These are phyloP conservation scores for Mortierella sp. DNA, from an alignment of 371 early-diverging fungal species.

Conservation along the genomic window DNA sequence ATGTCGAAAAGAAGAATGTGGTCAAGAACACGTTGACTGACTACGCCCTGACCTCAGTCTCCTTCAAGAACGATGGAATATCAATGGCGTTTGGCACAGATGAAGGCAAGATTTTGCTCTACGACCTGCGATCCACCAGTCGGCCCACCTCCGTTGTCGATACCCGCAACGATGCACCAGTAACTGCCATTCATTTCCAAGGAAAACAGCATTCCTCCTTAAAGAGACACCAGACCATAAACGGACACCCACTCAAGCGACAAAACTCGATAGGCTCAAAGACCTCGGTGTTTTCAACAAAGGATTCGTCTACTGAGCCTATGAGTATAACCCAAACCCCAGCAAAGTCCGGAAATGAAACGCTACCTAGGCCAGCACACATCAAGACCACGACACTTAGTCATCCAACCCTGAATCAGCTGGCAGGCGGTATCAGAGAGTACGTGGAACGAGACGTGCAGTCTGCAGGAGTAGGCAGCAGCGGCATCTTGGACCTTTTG, in stretches of 20 bases:
- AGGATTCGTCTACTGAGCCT: background rate
- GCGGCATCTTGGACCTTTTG: conserved; percentile 62
- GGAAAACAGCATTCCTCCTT: conserved; percentile 31
- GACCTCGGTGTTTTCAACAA: conserved; percentile 5
- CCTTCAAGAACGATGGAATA: conserved; percentile 60
- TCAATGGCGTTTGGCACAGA: conserved; percentile 58
- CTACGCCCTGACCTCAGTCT: conserved; percentile 49
- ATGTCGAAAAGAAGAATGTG: conserved; percentile 53
- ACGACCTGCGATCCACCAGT: conserved; percentile 51
- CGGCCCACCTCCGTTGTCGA: conserved; percentile 49
- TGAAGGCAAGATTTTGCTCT: conserved; percentile 54
- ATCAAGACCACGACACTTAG: conserved; percentile 42
- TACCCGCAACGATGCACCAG: conserved; percentile 30
- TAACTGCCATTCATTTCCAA: conserved; percentile 54
- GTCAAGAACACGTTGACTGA: conserved; percentile 52
- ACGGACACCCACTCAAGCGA: conserved; percentile 26
- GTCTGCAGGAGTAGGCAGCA: conserved; percentile 26
- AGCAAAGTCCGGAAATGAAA: conserved; percentile 2
- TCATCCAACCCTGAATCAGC: conserved; percentile 9
- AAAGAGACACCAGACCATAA: conserved; percentile 29
- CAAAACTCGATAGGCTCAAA: conserved; percentile 42
- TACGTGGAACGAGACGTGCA: conserved; percentile 12
- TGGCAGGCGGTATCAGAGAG: background rate
- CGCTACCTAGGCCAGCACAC: background rate
- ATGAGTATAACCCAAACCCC: background rate